Base-by-base conservation (phyloP, 2,329 filamentous ascomycete genomes). In the Paracamarosporium sp. region DNA sequence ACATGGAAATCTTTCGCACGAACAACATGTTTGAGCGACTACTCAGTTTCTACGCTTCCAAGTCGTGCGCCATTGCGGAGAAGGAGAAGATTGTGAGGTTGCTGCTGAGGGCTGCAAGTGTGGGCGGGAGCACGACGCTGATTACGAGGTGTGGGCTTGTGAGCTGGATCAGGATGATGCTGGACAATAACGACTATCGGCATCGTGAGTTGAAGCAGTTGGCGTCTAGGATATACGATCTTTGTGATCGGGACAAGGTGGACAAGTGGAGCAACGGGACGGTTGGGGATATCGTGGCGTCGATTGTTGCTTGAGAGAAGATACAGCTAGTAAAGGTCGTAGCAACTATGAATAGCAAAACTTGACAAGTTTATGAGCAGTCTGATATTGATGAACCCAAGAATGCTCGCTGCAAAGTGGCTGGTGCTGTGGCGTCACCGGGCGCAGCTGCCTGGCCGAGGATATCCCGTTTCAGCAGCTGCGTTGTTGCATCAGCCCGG, bases 51-150 rank as follows among this genome's bases (percentile, higher is more conserved):
- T 92, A 88, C 52, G 82, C 82, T 31, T 91, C 90, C 41, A 86
- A 89, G 0, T 88, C 87, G 53, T 82, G 91, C 58, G 81, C 85
- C 3, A 75, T 81, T 17, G 80, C 82, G 15, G 79, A 89, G 15
- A 86, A 87, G 57, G 86, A 85, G 52, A 86, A 88, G 70, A 83
- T 95, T 22, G 64, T 87, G 12, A 80, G 82, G 59, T 63, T 88
- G 13, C 59, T 96, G 15, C 89, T 88, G 67, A 84, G 89, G 38
- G 87, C 88, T 2, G 88, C 87, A 0, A 83, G 93, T 30, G 84
- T 88, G 28, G 88, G 85, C 1, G 92, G 91, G 1, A 92, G 90
- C 74, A 91, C 88, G 4, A 94, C 90, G n/a, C 80, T 96, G 44
- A 83, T 92, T 35, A 96, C 92, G 1, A 82, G 93, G 55, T 88